Evolutionary conservation across 306 rosid genomes (phyloP).

Genomic region (Biancaea sappan): DNA sequence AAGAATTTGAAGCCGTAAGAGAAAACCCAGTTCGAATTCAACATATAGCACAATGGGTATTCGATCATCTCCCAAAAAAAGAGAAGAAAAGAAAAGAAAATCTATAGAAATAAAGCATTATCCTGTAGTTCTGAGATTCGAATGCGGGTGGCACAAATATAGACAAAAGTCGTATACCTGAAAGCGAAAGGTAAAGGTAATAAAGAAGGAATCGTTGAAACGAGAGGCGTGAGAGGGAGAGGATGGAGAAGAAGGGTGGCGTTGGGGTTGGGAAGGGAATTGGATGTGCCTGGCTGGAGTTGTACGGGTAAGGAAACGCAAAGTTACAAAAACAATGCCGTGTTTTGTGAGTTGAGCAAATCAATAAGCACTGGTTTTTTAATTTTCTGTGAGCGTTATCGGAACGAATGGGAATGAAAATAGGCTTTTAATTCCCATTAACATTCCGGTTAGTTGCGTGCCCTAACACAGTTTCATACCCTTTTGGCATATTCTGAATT

Average conservation of each 20-base stretch:
- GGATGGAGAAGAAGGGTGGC: background rate
- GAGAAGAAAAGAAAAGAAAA: background rate
- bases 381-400: background rate
- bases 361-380: background rate
- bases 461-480: conserved; percentile 3
- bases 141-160: too few relatives aligned
- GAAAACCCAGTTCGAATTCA: conserved; percentile 36
- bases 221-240: too few relatives aligned
- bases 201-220: conserved; percentile 21
- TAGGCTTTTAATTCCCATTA: background rate
- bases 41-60: conserved; percentile 31
- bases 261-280: background rate
- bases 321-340: background rate
- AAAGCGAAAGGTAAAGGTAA: background rate
- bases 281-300: background rate
- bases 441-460: conserved; percentile 14
- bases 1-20: conserved; percentile 9
- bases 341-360: background rate
- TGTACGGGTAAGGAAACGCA: background rate
- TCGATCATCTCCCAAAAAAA: background rate
- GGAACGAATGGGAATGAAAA: background rate
- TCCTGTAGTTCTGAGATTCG: conserved; percentile 8
- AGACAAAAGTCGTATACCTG: conserved; percentile 36
- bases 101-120: conserved; percentile 13
- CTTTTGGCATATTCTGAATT: conserved; percentile 36